phyloP scores from a whole-genome alignment of 768 basidiomycete genomes.

The Boletus reticuloceps region DNA sequence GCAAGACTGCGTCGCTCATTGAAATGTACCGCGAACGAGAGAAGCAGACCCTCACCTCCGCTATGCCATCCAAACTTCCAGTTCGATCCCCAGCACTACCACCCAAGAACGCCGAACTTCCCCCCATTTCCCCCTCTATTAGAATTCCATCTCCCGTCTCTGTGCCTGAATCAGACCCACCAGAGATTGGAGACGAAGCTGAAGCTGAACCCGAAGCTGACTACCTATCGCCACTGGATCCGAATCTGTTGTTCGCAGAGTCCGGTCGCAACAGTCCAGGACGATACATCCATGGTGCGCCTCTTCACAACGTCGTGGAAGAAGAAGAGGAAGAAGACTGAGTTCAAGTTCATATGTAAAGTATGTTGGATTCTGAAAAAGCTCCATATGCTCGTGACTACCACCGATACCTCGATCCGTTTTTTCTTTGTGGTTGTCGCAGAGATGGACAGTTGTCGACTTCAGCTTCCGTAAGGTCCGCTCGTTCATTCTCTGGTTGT shows the following conservation, averaged over 20 bases:
- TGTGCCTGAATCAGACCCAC: slow-evolving; percentile 20
- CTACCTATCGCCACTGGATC: slow-evolving; percentile 32
- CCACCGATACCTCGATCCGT: slow-evolving; percentile 25
- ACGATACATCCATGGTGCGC: slow-evolving; percentile 81
- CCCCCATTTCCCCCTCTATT: not conserved
- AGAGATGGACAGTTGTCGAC: slow-evolving; percentile 12
- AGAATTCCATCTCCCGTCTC: slow-evolving; percentile 15
- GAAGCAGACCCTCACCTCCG: slow-evolving; percentile 34
- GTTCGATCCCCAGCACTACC: slow-evolving; percentile 27
- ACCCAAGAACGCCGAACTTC: slow-evolving; percentile 7
- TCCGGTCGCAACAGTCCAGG: slow-evolving; percentile 60
- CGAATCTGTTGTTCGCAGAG: slow-evolving; percentile 40
- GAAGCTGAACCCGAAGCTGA: slow-evolving; percentile 23
- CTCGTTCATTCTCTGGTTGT: slow-evolving; percentile 1
- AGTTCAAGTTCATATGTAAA: slow-evolving; percentile 16
- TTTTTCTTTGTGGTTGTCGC: slow-evolving; percentile 5
- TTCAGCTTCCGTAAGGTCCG: not conserved
- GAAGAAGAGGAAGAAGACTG: slow-evolving; percentile 67
- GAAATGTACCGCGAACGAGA: slow-evolving; percentile 82
- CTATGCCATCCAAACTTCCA: slow-evolving; percentile 32
- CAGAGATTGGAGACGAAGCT: slow-evolving; percentile 28
- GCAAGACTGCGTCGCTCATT: slow-evolving; percentile 76
- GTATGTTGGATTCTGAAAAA: slow-evolving; percentile 15
- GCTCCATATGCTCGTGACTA: slow-evolving; percentile 12
- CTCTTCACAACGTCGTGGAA: slow-evolving; percentile 82